Evolutionary conservation across 495 filamentous ascomycete genomes (phyloP), one percentile per base, ranked within the genome.

Genomic region (Xylaria flabelliformis): DNA sequence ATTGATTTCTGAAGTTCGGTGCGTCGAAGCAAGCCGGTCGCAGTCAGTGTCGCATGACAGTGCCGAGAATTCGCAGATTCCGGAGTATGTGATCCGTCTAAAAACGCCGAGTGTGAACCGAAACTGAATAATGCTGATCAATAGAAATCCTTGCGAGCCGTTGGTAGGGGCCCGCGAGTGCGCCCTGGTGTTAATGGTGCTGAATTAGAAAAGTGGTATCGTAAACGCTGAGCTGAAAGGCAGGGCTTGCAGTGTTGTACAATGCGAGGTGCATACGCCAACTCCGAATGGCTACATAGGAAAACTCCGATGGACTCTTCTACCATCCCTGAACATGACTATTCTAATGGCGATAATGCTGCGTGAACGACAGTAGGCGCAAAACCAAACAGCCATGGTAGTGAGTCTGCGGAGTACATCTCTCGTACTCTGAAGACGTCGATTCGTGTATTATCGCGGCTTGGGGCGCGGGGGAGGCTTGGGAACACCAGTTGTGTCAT

Each of bases 401-500:
- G 44, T 19, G 10, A 19, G n/a, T 19, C 48, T n/a, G 26, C 21
- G 2, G 17, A 3, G 21, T 29, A 19, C 0, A 29, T 19, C 2
- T 39, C 42, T 42, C 5, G 21, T 21, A 17, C 50, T 32, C 13
- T 29, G 26, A 41, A 59, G 15, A 12, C 0, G 44, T 55, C 50
- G 65, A 42, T 10, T 48, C 50, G 10, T 6, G 7, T 19, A 29
- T 84, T 84, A 85, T 77, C 78, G 80, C 63, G 86, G 86, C 84
- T 86, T 87, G 46, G 86, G 86, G 72, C 82, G 80, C 41, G 80
- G 83, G 39, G 85, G 85, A 55, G 86, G 86, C 79, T 88, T 88
- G 41, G 83, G 85, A 12, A 88, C 82, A 53, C 85, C 85, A 39
- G 86, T 88, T 68, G 85, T 87, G 76, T 88, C 86, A 72, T 88